Base-by-base conservation (phyloP, 164 flowering plant species). In the Tetracentron sinense region DNA sequence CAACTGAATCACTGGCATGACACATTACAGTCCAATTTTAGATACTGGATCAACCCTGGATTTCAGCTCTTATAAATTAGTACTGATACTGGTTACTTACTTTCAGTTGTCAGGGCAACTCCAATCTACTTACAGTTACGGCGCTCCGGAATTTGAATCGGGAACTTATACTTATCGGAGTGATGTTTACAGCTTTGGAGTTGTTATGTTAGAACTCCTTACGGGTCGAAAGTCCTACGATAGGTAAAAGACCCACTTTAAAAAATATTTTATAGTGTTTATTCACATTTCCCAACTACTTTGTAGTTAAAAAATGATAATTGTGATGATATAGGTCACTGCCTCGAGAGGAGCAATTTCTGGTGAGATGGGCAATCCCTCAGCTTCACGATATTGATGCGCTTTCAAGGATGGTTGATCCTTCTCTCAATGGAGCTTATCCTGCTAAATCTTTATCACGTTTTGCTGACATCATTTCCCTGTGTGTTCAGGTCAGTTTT, bases 141-240 rank as follows among this genome's bases (percentile, higher is more conserved):
- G 88, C 21, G 96, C 96, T 53, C 99, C 99, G 31, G 96, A 91
- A 67, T 86, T 79, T 46, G 95, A 91, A 69, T 76, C 85, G 6
- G 97, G 95, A 63, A 78, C 78, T 53, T 94, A 89, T 72, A 89
- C 93, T 52, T 50, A 56, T 30, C 72, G 81, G 73, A 91, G 96
- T 80, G 99, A 94, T 76, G 92, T 94, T 47, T 94, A 88, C 79
- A 91, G 97, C 72, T 91, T 94, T 81, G 99, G 99, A 28, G 96
- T 89, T 48, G 96, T 94, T 50, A 88, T 94, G 96, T 66, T 94
- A 52, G 99, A 94, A 77, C 88, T 94, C 46, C 80, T 94, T 58
- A 91, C 99, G 3, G 99, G 97, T 42, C 77, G 97, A 48, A 86
- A 77, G 73, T 76, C 97, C 42, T 67, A 82, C 58, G 97, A 94